Base-by-base conservation (phyloP, 441 rosid species). In the Geranium incanum region DNA sequence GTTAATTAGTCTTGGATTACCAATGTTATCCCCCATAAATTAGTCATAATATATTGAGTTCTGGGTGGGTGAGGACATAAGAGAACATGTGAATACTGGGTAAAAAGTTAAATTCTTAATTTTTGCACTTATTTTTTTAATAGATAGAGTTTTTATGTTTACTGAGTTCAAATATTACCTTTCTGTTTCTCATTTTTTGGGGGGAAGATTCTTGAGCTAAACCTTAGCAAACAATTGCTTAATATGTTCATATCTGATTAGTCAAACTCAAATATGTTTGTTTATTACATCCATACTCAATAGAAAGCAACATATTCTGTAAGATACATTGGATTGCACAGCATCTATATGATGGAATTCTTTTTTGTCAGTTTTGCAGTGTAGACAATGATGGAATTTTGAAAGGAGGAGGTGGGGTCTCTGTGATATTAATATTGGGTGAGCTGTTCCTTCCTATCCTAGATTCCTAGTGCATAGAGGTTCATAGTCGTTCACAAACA, bases 351-450 rank as follows among this genome's bases (percentile, higher is more conserved):
- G 33, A 4, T 39, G 43, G 8, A 4, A 39, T 39, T 39, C 60
- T 6, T 52, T 52, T 52, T 13, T 52, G 60, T 16, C 60, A 52
- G 19, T 52, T 52, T 52, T 52, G 60, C 19, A 52, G 60, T 52
- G 60, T 52, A 12, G 60, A 52, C 60, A 2, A 33, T 70, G 52
- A 13, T 43, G 33, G 37, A 41, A 75, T 43, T 19, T 60, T 23
- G 33, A 48, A 36, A 65, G 68, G 43, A 39, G 43, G 43, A 39
- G 43, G 43, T 39, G 43, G 48, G 71, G 59, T 52, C 43, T 33
- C n/a, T 21, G 52, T 28, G 7, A 45, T 68, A 41, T 64, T 37
- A 57, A 21, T 28, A 18, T 57, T 50, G 72, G 18, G 71, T 75
- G 75, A 74, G 78, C n/a, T 4, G 4, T 4, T 52, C 60, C 16